Base-by-base conservation (phyloP, 257 asterid genomes). In the Gentiana macrophylla region DNA sequence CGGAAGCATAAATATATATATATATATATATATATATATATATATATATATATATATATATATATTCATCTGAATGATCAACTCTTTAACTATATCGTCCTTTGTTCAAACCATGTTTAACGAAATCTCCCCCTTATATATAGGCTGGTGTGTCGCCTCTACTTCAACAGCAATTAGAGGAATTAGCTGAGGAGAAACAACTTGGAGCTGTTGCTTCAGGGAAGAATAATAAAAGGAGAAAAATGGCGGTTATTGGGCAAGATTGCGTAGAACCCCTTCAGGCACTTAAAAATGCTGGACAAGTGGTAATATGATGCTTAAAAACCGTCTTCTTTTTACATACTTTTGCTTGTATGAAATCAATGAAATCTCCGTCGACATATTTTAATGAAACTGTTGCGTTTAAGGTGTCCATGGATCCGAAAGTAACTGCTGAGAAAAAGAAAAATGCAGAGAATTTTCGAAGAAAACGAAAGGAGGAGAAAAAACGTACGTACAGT, bases 201-300 rank as follows among this genome's bases (percentile, higher is more conserved):
- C 46, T 41, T 5, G 76, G 59, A 37, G 67, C 68, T 37, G 41
- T 60, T 32, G 70, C 61, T 67, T 65, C 59, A 55, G 45, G 71
- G n/a, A 75, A 58, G n/a, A 77, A 72, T 32, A 67, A 65, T 56
- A 85, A 81, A 66, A 75, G 74, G 74, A 71, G 83, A 61, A 83
- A 72, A 62, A 45, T 92, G 76, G 77, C 81, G 56, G 94, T 92
- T 46, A 85, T 88, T 63, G 98, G 98, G 55, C 98, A 85, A 72
- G 91, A 92, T 62, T 84, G 83, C 9, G 79, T 92, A 50, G 97
- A 92, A 70, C 98, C 98, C 49, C 97, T 92, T 55, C 81, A 88
- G 80, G 98, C 98, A 65, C 79, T 92, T 74, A 76, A 74, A 59
- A 74, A 67, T 12, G 86, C 86, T 8, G 76, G 76, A 7, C 71